These are phyloP conservation scores for Intubia oerlemansii DNA, from an alignment of 2,329 filamentous ascomycete species.

Conservation along the genomic window DNA sequence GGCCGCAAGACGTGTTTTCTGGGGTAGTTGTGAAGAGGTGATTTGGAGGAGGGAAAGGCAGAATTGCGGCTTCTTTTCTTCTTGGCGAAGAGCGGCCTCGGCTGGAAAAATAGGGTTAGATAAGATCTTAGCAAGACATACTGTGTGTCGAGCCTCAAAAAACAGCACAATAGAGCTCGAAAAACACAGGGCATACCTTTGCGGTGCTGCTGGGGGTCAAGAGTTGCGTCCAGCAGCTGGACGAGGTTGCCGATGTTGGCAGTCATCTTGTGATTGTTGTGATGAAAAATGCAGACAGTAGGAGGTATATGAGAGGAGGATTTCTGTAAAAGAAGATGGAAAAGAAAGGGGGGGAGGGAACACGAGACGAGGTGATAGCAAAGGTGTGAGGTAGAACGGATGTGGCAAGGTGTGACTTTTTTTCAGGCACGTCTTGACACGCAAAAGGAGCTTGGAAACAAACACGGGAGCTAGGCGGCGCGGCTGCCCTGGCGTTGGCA, in stretches of 20 bases:
- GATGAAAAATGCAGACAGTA: too few relatives aligned
- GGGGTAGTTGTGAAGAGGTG: slow-evolving; percentile 54
- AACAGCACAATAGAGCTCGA: background rate
- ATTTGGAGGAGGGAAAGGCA: slow-evolving; percentile 78
- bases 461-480: too few relatives aligned
- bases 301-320: too few relatives aligned
- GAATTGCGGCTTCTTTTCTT: slow-evolving; percentile 71
- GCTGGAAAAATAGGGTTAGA: slow-evolving; percentile 38
- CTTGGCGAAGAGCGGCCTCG: slow-evolving; percentile 55
- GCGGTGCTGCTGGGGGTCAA: slow-evolving; percentile 72
- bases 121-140: too few relatives aligned
- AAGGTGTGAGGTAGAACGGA: too few relatives aligned
- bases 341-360: background rate
- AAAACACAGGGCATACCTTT: slow-evolving; percentile 39
- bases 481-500: too few relatives aligned
- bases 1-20: slow-evolving; percentile 65
- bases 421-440: too few relatives aligned
- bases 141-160: too few relatives aligned
- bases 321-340: too few relatives aligned
- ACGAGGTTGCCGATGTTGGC: slow-evolving; percentile 41
- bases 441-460: too few relatives aligned
- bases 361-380: background rate
- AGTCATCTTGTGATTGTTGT: slow-evolving; percentile 24
- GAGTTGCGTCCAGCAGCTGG: slow-evolving; percentile 72
- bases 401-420: too few relatives aligned